Base-by-base conservation (phyloP, 2,329 filamentous ascomycete genomes). In the Colletotrichum sp. region DNA sequence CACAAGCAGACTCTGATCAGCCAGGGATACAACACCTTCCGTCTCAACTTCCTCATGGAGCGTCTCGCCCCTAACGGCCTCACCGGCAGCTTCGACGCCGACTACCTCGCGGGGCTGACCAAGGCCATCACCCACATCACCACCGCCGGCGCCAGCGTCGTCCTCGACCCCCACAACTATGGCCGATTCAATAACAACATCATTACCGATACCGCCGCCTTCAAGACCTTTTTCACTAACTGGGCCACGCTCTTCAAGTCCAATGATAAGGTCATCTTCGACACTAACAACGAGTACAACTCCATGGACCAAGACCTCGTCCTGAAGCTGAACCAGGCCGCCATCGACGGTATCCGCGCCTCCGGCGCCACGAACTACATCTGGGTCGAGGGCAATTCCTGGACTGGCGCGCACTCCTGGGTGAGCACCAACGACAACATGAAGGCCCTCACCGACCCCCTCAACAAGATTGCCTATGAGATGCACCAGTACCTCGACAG, bases 281-380 rank as follows among this genome's bases (percentile, higher is more conserved):
- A 91, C 81, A 91, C 89, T 77, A 91, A 91, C 86, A 92, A 92
- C 82, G 90, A 92, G 83, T 91, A 90, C 82, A 85, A 92, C 82
- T 87, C 88, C 81, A 90, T 91, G 86, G 88, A 90, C 81, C 89
- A 91, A 81, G 81, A 80, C 6, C 87, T 91, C 16, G 89, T 91
- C 21, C 83, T 89, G 18, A 81, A 87, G 77, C 87, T 92, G 64
- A 91, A 91, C 86, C 90, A 92, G 81, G 89, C 89, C 52, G 90
- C 90, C 75, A 90, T 92, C 78, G 81, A 90, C 79, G 89, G 86
- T 76, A 91, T 92, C 82, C 89, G 90, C 65, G 87, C 82, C 21
- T 86, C 89, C 9, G 90, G 90, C 24, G 90, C 90, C 13, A 90
- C 83, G 1, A 80, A 81, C 30, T 87, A 86, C 80, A 89, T 89